Conservation (phyloP, 2,329 filamentous ascomycete genomes). For the Talaromyces sp. region DNA sequence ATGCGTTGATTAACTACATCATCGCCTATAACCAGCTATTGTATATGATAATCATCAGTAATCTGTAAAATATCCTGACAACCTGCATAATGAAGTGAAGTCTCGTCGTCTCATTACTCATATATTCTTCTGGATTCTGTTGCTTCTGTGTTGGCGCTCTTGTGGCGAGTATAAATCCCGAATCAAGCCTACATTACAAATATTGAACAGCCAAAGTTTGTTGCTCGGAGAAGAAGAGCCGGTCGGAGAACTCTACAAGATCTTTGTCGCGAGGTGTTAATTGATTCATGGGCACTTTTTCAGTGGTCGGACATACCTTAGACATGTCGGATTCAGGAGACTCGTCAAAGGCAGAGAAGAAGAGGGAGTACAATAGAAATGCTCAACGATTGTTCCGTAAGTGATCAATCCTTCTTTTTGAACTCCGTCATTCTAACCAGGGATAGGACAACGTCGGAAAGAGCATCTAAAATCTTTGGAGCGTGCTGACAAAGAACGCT, state of each 20-base stretch:
- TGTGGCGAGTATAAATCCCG: not conserved
- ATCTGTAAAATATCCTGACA: not conserved
- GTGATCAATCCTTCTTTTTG: not conserved
- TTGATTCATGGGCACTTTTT: not conserved
- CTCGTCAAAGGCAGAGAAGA: constrained; percentile 28
- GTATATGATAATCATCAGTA: constrained; percentile 5
- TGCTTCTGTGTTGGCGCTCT: not conserved
- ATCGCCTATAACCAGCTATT: not conserved
- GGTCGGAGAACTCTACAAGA: not conserved
- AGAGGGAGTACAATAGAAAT: constrained; percentile 39
- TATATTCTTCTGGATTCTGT: not conserved
- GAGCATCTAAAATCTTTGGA: constrained; percentile 46
- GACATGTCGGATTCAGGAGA: constrained; percentile 30
- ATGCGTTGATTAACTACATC: not conserved
- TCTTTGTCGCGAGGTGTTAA: not conserved
- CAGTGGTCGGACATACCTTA: not conserved
- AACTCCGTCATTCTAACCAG: not conserved
- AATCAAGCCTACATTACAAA: not conserved
- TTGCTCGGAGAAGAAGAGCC: not conserved
- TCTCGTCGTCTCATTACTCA: not conserved
- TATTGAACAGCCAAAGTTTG: not conserved
- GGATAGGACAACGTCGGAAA: constrained; percentile 42
- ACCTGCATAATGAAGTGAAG: not conserved
- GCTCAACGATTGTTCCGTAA: constrained; percentile 46
- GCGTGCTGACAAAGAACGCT: constrained; percentile 41